Evolutionary conservation across 1,284 basidiomycete species (phyloP).

Genomic region (Sporisorium exsertum): DNA sequence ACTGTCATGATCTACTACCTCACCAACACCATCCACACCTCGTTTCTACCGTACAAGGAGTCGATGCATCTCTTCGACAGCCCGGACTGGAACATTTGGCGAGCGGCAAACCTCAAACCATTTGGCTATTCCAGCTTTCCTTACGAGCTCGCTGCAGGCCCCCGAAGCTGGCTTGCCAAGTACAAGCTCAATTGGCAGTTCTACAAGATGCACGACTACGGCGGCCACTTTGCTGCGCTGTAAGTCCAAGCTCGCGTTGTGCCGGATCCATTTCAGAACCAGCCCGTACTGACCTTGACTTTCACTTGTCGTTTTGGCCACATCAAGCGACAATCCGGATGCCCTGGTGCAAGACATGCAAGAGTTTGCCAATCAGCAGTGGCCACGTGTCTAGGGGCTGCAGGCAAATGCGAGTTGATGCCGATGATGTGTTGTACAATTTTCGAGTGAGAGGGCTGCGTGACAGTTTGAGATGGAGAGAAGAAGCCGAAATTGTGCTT

Average conservation of each 20-base stretch:
- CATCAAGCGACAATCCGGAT: constrained; percentile 43
- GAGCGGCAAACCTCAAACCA: constrained; percentile 32
- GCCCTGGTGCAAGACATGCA: constrained; percentile 47
- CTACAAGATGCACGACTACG: constrained; percentile 51
- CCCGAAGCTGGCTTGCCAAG: constrained; percentile 42
- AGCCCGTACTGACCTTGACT: not conserved
- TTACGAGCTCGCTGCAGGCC: constrained; percentile 46
- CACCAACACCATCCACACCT: constrained; percentile 52
- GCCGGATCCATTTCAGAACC: not conserved
- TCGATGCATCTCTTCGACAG: constrained; percentile 21
- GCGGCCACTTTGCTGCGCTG: constrained; percentile 62
- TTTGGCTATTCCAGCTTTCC: constrained; percentile 48
- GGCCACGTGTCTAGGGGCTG: constrained; percentile 32
- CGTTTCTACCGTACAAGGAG: constrained; percentile 52
- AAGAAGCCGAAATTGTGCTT: too few relatives aligned
- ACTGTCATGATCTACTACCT: constrained; percentile 54
- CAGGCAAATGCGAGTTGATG: not conserved
- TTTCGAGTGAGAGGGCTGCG: too few relatives aligned
- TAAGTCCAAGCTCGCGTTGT: constrained; percentile 27
- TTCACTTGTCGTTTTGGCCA: not conserved
- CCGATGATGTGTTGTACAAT: constrained; percentile 7
- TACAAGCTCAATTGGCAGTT: constrained; percentile 42
- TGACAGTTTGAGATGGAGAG: too few relatives aligned
- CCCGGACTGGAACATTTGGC: constrained; percentile 36
- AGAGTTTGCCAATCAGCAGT: constrained; percentile 47